Evolutionary conservation across 345 rosid genomes (phyloP).

Genomic region (Rubroshorea leprosula): DNA sequence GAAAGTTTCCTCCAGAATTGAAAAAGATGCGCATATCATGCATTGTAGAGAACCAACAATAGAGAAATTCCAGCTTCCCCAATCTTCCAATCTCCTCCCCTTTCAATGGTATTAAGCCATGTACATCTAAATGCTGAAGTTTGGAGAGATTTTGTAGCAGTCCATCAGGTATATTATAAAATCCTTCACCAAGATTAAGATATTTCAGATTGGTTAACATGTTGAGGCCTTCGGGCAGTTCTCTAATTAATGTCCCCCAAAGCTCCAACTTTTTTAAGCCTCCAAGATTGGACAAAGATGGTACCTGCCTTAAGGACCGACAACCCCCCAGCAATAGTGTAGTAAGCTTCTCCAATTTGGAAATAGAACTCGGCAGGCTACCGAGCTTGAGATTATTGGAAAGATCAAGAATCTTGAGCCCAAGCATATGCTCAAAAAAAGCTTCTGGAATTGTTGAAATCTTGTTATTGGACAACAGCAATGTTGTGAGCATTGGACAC

Average conservation of each 20-base stretch:
- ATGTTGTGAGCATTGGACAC: slow-evolving; percentile 14
- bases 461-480: not conserved
- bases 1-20: no score
- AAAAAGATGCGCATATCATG: no score
- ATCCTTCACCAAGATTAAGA: slow-evolving; percentile 6
- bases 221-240: slow-evolving; percentile 20
- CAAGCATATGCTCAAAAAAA: no score
- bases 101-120: not conserved
- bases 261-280: slow-evolving; percentile 22
- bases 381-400: not conserved
- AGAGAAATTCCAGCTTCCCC: slow-evolving; percentile 8
- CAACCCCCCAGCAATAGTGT: slow-evolving; percentile 7
- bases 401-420: slow-evolving; percentile 3
- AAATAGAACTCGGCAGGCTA: slow-evolving; percentile 17
- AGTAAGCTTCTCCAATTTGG: slow-evolving; percentile 11
- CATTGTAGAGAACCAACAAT: no score
- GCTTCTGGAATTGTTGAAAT: not conserved
- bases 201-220: slow-evolving; percentile 17
- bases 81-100: slow-evolving; percentile 15
- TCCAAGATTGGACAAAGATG: slow-evolving; percentile 14
- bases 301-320: not conserved
- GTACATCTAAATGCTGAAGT: slow-evolving; percentile 8
- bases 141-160: not conserved
- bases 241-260: not conserved
- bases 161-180: slow-evolving; percentile 6